Conservation (phyloP, 148 eudicot species). For the Rheum nobile region DNA sequence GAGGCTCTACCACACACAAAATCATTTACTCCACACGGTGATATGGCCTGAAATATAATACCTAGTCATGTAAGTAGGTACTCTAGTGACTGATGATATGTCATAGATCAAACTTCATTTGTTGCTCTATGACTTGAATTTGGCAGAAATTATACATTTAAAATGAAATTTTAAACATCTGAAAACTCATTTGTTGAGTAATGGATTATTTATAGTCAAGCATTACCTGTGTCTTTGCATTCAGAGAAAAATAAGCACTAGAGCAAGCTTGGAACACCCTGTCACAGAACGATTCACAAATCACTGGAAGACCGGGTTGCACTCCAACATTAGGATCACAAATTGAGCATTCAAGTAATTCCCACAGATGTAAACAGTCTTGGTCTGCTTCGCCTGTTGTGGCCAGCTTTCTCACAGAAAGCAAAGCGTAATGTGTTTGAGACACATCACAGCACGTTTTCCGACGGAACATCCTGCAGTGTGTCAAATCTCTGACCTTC, state of each 20-base stretch:
- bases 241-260: conserved; percentile 71
- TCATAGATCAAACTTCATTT: neutral
- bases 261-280: conserved; percentile 71
- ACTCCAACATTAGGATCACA: conserved; percentile 88
- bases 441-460: conserved; percentile 88
- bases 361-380: conserved; percentile 92
- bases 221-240: conserved; percentile 68
- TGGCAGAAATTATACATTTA: neutral
- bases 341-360: conserved; percentile 79
- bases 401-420: conserved; percentile 65
- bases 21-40: conserved; percentile 83
- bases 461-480: conserved; percentile 70
- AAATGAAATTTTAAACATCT: neutral
- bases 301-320: conserved; percentile 67
- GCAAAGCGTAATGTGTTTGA: conserved; percentile 75
- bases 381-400: conserved; percentile 78
- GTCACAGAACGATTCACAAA: conserved; percentile 79
- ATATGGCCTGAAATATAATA: conserved; percentile 53
- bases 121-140: neutral
- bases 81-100: neutral
- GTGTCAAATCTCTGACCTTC: conserved; percentile 67
- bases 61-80: conserved; percentile 4
- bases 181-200: neutral
- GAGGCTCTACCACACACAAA: conserved; percentile 93
- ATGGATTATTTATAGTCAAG: neutral